Evolutionary conservation across 2,329 filamentous ascomycete genomes (phyloP), one percentile per base, ranked within the genome.

Genomic region (Bipolaris victoriae): DNA sequence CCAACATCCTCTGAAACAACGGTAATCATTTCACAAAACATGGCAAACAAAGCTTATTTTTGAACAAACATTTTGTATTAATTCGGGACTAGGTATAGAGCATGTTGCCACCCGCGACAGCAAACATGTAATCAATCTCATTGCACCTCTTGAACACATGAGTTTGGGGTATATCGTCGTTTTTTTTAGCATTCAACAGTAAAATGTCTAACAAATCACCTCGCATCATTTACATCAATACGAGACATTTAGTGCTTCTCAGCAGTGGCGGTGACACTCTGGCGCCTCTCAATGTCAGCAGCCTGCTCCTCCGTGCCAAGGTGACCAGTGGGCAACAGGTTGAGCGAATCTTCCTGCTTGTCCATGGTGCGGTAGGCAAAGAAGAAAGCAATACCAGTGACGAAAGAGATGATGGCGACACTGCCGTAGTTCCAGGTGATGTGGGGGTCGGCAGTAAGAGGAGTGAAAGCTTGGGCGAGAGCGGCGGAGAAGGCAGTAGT

Each of bases 291-390:
- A 18, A 76, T 37, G 47, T 76, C 74, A 18, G 59, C 60, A 35
- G 65, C 65, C 61, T 75, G 70, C 7, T 26, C 52, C 7, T 56
- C 46, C 5, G 61, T 76, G 41, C 67, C 72, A 43, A 77, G 36
- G 37, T 76, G 74, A 45, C 74, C 75, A 11, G 73, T 76, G 5
- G 75, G 75, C 47, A 77, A 58, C 67, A 75, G 50, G 66, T 77
- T 77, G 57, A 77, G 71, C 51, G 62, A 24, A n/a, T 77, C 71
- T 55, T 78, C 75, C 48, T 72, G 57, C 51, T 63, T 65, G 56
- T 78, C 76, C 48, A 75, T 69, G 24, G 50, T 58, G 48, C 71
- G 66, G 65, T 73, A 76, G 35, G 52, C 55, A 36, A 76, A 60
- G 61, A 62, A 67, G 68, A 78, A 78, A 13, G 63, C 47, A 31